Base-by-base conservation (phyloP, 495 filamentous ascomycete species). In the Talaromyces nanjingensis region DNA sequence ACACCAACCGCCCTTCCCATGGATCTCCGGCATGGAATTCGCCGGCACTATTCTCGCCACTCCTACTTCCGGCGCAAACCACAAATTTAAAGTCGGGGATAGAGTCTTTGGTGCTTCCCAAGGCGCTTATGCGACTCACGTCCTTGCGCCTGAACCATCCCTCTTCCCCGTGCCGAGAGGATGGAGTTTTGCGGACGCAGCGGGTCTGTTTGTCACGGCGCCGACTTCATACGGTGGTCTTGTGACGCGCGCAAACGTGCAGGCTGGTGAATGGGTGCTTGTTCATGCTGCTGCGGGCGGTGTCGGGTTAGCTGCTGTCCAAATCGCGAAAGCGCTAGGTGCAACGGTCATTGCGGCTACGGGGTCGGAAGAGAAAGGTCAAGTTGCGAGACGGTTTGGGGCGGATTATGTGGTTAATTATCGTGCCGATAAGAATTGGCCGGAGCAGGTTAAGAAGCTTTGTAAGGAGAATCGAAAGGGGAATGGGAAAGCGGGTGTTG, bases 281-380 rank as follows among this genome's bases (percentile, higher is more conserved):
- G 85, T 98, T 14, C 93, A 98, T 76, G 93, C 93, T 12, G 93
- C 91, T 0, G 93, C 93, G 0, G 93, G 93, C 2, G 93, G 93
- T 2, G 93, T 97, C 0, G 93, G 93, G 2, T 75, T 98, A 14
- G 91, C 93, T 20, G 93, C 93, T 18, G 91, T 98, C 34, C 93
- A 98, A 69, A 84, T 97, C 52, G 93, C 93, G 6, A 97, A 97
- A 73, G 93, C 92, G 0, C 86, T 86, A 62, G 93, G 93, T 2
- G 93, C 93, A 6, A 91, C 82, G 3, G 93, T 98, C 2, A 87
- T 98, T 64, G 93, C 93, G 20, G 96, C 91, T 0, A 93, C 92
- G 0, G 89, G 91, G 2, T 89, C 88, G 4, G 67, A 81, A 68
- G 83, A 84, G 42, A 98, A 98, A 74, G 79, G 92, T 3, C 84